Evolutionary conservation across 805 yeast genomes (phyloP).

Genomic region (Candida ovalis): DNA sequence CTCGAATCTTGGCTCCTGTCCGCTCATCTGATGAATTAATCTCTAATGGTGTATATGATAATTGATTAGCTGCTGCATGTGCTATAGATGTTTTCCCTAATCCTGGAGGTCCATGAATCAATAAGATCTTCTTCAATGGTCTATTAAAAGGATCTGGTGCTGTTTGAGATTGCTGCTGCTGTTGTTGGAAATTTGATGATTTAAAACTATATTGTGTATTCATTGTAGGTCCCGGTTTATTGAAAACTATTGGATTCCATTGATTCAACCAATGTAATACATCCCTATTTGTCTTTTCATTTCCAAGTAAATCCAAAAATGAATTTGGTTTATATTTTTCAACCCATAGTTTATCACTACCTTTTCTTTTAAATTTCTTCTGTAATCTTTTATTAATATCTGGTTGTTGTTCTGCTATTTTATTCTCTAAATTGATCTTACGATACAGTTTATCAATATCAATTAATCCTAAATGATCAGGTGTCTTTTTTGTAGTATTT

Average conservation of each 20-base stretch:
- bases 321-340: slow-evolving; percentile 66
- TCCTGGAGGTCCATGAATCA: slow-evolving; percentile 92
- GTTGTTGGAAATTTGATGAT: not conserved
- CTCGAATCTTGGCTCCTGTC: slow-evolving; percentile 48
- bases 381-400: slow-evolving; percentile 7
- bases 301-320: slow-evolving; percentile 68
- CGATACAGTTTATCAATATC: slow-evolving; percentile 22
- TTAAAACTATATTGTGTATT: not conserved
- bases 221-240: slow-evolving; percentile 29
- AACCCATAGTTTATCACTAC: slow-evolving; percentile 36
- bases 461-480: slow-evolving; percentile 15
- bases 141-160: slow-evolving; percentile 49
- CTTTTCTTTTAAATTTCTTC: slow-evolving; percentile 7
- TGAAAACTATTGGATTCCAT: slow-evolving; percentile 61
- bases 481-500: not conserved
- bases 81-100: slow-evolving; percentile 88
- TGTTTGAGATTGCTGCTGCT: slow-evolving; percentile 9
- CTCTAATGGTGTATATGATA: slow-evolving; percentile 78
- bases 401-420: slow-evolving; percentile 12
- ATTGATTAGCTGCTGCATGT: slow-evolving; percentile 76
- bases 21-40: slow-evolving; percentile 84
- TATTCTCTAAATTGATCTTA: slow-evolving; percentile 22
- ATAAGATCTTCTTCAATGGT: slow-evolving; percentile 58
- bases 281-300: slow-evolving; percentile 57
- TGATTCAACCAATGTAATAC: slow-evolving; percentile 61